These are phyloP conservation scores for Daldinia sp. DNA, from an alignment of 2,329 filamentous ascomycete genomes.

Conservation along the genomic window DNA sequence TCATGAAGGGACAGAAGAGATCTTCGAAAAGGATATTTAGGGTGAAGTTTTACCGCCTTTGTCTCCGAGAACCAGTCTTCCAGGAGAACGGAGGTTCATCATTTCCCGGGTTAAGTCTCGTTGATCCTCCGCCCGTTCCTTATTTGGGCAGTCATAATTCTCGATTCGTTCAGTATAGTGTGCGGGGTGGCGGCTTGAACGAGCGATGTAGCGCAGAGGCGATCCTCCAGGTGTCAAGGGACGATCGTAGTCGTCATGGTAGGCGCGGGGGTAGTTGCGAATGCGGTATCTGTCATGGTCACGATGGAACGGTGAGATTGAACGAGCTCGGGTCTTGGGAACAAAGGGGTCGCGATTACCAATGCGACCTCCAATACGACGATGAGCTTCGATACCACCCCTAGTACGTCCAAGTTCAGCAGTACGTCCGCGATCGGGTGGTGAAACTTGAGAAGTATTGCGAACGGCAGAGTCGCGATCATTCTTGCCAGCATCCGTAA, in stretches of 20 bases:
- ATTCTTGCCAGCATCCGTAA: neutral
- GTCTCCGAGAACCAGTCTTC: neutral
- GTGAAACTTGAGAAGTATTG: neutral
- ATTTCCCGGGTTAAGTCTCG: constrained; percentile 17
- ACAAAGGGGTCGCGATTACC: neutral
- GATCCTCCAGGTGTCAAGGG: neutral
- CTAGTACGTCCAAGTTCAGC: neutral
- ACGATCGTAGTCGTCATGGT: neutral
- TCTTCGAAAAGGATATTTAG: neutral
- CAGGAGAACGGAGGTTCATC: neutral
- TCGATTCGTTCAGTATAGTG: neutral
- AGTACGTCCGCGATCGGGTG: neutral
- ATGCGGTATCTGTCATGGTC: constrained; percentile 7
- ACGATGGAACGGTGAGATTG: too few relatives aligned
- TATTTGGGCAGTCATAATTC: neutral
- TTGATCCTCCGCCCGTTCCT: constrained; percentile 4
- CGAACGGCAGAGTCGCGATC: neutral
- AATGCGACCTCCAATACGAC: too few relatives aligned
- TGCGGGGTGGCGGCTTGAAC: neutral
- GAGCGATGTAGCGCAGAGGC: neutral
- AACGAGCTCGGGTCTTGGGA: too few relatives aligned
- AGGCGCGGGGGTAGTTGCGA: neutral
- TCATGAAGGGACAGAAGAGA: neutral
- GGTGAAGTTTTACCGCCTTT: constrained; percentile 22
- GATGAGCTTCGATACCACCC: too few relatives aligned